A percentile compares a stretch with the other conserved stretches of the same genome.
phyloP scores from a whole-genome alignment of 768 basidiomycete genomes.

The Xerocomus spinulosus region DNA sequence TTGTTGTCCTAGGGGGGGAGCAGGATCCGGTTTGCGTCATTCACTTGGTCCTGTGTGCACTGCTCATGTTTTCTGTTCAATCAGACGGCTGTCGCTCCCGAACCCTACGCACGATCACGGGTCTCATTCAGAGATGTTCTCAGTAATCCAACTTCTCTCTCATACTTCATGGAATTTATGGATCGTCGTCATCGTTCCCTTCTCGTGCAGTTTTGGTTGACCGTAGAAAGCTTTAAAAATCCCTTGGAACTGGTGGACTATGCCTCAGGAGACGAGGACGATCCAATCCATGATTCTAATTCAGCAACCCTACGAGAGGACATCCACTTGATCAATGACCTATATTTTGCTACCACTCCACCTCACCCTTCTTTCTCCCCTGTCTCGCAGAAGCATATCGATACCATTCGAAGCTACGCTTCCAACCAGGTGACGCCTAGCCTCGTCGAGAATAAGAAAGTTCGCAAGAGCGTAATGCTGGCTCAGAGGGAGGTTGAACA shows the following conservation, averaged over 20 bases:
- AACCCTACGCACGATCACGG: constrained; percentile 42
- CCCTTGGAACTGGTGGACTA: constrained; percentile 81
- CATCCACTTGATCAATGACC: constrained; percentile 81
- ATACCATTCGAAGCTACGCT: constrained; percentile 65
- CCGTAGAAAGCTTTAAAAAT: constrained; percentile 96
- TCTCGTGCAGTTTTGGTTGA: constrained; percentile 95
- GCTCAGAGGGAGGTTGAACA: constrained; percentile 83
- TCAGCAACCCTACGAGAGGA: constrained; percentile 76
- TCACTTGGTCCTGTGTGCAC: neutral
- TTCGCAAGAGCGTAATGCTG: constrained; percentile 74
- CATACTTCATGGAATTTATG: constrained; percentile 99
- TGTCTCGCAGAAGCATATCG: constrained; percentile 67
- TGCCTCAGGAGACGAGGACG: constrained; percentile 55
- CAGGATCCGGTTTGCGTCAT: constrained; percentile 49
- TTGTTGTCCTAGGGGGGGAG: constrained; percentile 71
- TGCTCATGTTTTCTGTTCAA: constrained; percentile 2
- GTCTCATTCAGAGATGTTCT: constrained; percentile 75
- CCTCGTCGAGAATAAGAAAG: constrained; percentile 42
- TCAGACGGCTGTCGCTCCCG: constrained; percentile 41
- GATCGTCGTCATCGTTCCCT: constrained; percentile 80
- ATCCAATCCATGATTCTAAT: constrained; percentile 52
- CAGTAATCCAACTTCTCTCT: constrained; percentile 82
- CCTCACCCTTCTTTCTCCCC: constrained; percentile 55
- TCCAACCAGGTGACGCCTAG: constrained; percentile 44
- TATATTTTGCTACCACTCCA: constrained; percentile 69